Percentiles rank a stretch among this genome's conserved stretches.
Conservation (phyloP, 495 filamentous ascomycete genomes). For the Pyrenopolyporus hunteri region DNA sequence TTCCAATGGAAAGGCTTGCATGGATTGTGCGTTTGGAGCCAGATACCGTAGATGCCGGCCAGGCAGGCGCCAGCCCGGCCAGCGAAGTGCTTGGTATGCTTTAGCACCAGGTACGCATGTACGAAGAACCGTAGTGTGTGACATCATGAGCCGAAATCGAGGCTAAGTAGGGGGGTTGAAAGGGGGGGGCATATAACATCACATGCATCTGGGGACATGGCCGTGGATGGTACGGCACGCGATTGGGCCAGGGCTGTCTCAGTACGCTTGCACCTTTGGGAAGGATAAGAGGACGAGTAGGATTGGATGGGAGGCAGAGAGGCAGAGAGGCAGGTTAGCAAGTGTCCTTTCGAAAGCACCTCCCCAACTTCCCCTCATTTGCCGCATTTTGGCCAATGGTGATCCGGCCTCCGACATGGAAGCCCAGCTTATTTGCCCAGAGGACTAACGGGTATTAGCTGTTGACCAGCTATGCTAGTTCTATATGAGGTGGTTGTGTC, state of each 20-base stretch:
- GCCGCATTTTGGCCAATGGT: conserved; percentile 11
- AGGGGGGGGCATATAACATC: conserved; percentile 12
- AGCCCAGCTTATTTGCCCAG: too few relatives aligned
- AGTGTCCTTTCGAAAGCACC: neutral
- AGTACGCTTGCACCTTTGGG: too few relatives aligned
- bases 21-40: conserved; percentile 24
- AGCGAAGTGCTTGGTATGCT: neutral
- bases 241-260: conserved; percentile 26
- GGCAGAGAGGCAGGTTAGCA: too few relatives aligned
- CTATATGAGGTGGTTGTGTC: too few relatives aligned
- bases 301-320: too few relatives aligned
- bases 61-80: conserved; percentile 2
- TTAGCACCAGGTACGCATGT: conserved; percentile 6
- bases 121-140: conserved; percentile 20
- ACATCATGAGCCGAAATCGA: conserved; percentile 35
- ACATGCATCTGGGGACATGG: conserved; percentile 17
- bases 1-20: conserved; percentile 12
- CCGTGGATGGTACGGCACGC: conserved; percentile 10
- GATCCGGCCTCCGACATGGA: neutral
- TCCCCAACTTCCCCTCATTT: conserved; percentile 17
- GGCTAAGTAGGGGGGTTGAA: neutral
- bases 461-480: too few relatives aligned
- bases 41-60: conserved; percentile 12
- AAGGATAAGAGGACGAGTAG: too few relatives aligned
- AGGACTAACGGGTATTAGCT: too few relatives aligned